Conservation (phyloP, 345 rosid species). For the Aquilaria sinensis region DNA sequence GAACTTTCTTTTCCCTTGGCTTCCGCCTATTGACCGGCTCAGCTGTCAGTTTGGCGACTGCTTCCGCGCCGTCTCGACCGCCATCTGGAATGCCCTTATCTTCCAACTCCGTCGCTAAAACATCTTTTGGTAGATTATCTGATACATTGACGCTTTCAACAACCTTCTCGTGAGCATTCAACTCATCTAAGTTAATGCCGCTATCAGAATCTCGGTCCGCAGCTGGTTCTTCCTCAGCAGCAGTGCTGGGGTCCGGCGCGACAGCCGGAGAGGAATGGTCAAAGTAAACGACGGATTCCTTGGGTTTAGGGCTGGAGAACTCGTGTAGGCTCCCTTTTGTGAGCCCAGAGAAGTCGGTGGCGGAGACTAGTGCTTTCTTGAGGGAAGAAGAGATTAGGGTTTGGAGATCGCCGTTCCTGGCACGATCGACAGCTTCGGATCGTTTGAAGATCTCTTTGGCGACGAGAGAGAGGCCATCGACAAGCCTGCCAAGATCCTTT, state of each 20-base stretch:
- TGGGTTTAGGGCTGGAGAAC: slow-evolving; percentile 37
- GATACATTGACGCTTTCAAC: background rate
- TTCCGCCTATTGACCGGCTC: slow-evolving; percentile 49
- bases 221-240: slow-evolving; percentile 1
- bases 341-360: slow-evolving; percentile 78
- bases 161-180: slow-evolving; percentile 9
- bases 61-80: slow-evolving; percentile 8
- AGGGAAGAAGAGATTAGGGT: slow-evolving; percentile 48
- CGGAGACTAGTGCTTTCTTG: slow-evolving; percentile 58
- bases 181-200: background rate
- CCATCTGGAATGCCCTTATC: slow-evolving; percentile 17
- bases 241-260: slow-evolving; percentile 16
- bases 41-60: slow-evolving; percentile 15
- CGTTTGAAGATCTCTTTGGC: slow-evolving; percentile 67
- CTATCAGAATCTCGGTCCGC: background rate
- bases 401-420: slow-evolving; percentile 49
- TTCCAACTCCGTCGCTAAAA: slow-evolving; percentile 17
- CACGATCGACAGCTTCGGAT: slow-evolving; percentile 34
- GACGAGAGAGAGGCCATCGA: slow-evolving; percentile 61
- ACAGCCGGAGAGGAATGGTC: slow-evolving; percentile 11
- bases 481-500: slow-evolving; percentile 54
- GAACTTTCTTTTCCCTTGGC: slow-evolving; percentile 87
- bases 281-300: slow-evolving; percentile 63
- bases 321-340: slow-evolving; percentile 62
- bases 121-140: slow-evolving; percentile 8